Evolutionary conservation across 106 monocot species (phyloP).

Genomic region (Phalaenopsis equestris): DNA sequence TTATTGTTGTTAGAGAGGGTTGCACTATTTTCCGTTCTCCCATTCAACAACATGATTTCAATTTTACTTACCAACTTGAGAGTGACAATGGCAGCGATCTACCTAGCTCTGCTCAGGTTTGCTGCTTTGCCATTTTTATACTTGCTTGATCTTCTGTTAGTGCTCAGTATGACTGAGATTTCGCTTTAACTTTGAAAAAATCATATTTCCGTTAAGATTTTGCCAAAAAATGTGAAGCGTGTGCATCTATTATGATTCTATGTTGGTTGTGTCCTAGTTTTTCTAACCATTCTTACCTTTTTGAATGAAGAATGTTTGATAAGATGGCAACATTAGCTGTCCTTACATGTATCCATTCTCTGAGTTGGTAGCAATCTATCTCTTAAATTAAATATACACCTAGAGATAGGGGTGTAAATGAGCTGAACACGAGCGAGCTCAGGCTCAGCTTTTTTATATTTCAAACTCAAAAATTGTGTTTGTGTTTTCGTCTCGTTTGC

Average conservation of each 20-base stretch:
- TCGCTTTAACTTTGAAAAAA: not conserved
- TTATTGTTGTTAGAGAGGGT: constrained; percentile 11
- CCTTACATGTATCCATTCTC: not conserved
- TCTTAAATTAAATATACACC: too few relatives aligned
- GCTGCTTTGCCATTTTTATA: not conserved
- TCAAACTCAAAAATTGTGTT: too few relatives aligned
- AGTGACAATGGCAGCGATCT: constrained; percentile 12
- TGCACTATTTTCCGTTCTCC: constrained; percentile 10
- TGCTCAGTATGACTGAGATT: not conserved
- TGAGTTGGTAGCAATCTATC: not conserved
- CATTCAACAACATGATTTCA: constrained; percentile 13
- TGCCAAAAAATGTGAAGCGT: not conserved
- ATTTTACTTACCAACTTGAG: constrained; percentile 14
- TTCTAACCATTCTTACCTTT: not conserved
- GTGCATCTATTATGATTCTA: not conserved
- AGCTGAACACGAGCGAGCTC: too few relatives aligned
- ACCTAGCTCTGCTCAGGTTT: constrained; percentile 12
- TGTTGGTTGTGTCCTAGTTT: not conserved
- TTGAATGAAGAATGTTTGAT: not conserved
- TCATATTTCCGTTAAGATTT: not conserved
- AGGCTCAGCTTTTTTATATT: too few relatives aligned
- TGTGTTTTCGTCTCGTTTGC: too few relatives aligned
- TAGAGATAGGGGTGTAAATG: too few relatives aligned
- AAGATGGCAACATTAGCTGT: not conserved
- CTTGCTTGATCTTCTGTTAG: not conserved